Evolutionary conservation across 768 basidiomycete genomes (phyloP).

Genomic region (Lentinula raphanica): DNA sequence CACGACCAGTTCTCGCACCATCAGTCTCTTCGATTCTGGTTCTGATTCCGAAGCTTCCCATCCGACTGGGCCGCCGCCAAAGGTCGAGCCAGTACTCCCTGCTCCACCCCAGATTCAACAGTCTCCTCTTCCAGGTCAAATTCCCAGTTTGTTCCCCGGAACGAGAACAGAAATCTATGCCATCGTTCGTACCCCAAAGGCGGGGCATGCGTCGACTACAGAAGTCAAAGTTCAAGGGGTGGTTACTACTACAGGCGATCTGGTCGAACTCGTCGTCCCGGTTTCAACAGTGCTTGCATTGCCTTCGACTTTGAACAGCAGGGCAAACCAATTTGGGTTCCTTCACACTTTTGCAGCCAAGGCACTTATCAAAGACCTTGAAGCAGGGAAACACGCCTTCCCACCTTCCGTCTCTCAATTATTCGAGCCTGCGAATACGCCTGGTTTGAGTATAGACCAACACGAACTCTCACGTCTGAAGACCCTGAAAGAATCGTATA

Average conservation of each 20-base stretch:
- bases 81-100: background rate
- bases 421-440: too few species aligned
- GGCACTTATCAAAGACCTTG: conserved; percentile 2
- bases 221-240: background rate
- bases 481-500: background rate
- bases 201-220: too few species aligned
- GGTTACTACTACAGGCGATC: background rate
- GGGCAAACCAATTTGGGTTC: too few species aligned
- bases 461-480: too few species aligned
- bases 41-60: too few species aligned
- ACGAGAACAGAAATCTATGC: conserved; percentile 5
- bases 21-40: background rate
- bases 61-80: background rate
- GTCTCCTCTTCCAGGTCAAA: background rate
- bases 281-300: background rate
- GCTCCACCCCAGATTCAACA: conserved; percentile 4
- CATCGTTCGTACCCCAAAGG: background rate
- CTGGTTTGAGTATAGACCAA: too few species aligned
- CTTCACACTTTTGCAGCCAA: conserved; percentile 5
- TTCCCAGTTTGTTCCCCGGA: background rate
- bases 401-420: background rate
- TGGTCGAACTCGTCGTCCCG: background rate
- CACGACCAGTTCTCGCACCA: background rate
- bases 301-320: too few species aligned
- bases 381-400: background rate